phyloP scores from a whole-genome alignment of 345 rosid genomes.

The Excoecaria agallocha region DNA sequence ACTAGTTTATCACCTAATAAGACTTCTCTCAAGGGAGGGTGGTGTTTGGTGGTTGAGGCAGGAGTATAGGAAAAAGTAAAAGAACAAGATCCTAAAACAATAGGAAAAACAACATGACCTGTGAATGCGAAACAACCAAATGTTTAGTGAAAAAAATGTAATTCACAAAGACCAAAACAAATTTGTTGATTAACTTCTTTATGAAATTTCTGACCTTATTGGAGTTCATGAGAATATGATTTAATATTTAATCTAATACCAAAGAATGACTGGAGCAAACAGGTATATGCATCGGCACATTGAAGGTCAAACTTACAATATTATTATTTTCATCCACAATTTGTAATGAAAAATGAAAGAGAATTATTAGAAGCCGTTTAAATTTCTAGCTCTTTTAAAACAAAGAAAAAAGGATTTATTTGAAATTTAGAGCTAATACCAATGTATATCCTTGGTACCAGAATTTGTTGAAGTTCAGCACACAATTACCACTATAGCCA shows the following conservation, averaged over 20 bases:
- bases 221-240: slow-evolving; percentile 5
- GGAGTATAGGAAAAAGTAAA: neutral
- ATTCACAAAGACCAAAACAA: neutral
- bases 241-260: slow-evolving; percentile 5
- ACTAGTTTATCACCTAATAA: neutral
- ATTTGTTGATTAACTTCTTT: neutral
- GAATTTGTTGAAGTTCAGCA: slow-evolving; percentile 96
- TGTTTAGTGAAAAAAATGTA: neutral
- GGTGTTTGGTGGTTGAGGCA: no score
- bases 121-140: neutral
- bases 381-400: slow-evolving; percentile 28
- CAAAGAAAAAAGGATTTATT: slow-evolving; percentile 32
- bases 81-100: slow-evolving; percentile 5
- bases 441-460: slow-evolving; percentile 91
- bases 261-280: neutral
- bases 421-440: slow-evolving; percentile 92
- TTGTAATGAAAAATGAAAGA: slow-evolving; percentile 12
- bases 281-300: neutral
- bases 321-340: slow-evolving; percentile 9
- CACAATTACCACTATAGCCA: slow-evolving; percentile 99
- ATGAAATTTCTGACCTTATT: neutral
- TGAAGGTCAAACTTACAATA: neutral
- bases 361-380: slow-evolving; percentile 14
- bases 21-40: neutral
- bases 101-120: no score